Conservation (phyloP, 2,329 filamentous ascomycete species). For the Diaporthe caulivora region DNA sequence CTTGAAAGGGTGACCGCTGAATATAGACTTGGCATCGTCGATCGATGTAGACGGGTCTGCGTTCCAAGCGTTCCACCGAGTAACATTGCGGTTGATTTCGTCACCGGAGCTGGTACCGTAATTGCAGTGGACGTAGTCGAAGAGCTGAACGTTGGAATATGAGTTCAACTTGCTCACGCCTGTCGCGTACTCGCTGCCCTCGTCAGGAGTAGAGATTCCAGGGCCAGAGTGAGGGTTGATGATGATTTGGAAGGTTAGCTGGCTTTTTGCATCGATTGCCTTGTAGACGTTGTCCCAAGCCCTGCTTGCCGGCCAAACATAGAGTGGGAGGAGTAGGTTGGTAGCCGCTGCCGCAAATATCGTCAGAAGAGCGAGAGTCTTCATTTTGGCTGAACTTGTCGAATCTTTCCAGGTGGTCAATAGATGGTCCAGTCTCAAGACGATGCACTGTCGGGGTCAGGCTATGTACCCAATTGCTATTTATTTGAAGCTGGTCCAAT, state of each 20-base stretch:
- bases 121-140: conserved; percentile 35
- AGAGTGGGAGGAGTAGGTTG: conserved; percentile 35
- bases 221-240: conserved; percentile 36
- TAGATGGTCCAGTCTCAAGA: not conserved
- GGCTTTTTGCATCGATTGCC: conserved; percentile 35
- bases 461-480: not conserved
- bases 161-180: conserved; percentile 27
- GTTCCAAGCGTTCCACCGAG: conserved; percentile 30
- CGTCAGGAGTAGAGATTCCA: conserved; percentile 3
- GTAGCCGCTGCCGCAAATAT: conserved; percentile 29
- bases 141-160: conserved; percentile 29
- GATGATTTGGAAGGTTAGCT: conserved; percentile 34
- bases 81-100: conserved; percentile 31
- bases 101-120: conserved; percentile 10
- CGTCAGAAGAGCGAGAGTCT: conserved; percentile 7
- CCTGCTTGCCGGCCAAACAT: conserved; percentile 24
- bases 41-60: conserved; percentile 22
- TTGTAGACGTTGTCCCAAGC: conserved; percentile 28
- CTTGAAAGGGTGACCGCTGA: conserved; percentile 21
- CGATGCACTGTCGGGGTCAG: not conserved
- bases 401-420: not conserved
- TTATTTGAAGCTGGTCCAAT: not conserved
- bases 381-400: conserved; percentile 14
- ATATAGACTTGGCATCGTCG: conserved; percentile 6
- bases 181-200: conserved; percentile 20